Evolutionary conservation across 1,139 yeast species (phyloP), one percentile per base, ranked within the genome.

Genomic region (Saccharomycopsis hybrid): DNA sequence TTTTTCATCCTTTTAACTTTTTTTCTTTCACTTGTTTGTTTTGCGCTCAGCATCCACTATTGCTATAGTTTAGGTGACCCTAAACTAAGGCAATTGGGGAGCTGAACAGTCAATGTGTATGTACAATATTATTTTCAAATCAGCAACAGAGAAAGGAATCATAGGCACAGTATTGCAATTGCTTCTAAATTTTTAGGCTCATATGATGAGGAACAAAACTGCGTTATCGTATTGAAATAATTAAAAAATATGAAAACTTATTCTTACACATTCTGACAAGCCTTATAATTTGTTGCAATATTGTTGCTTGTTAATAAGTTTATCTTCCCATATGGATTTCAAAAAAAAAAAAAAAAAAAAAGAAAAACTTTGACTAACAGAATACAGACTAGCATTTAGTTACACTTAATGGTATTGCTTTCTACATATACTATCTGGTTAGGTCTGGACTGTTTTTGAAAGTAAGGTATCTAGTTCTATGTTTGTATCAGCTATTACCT

Each of bases 141-240:
- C 5, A 13, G 4, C 13, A 11, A 1, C 27, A 5, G 35, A 29
- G 28, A 25, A 41, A 27, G 36, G 5, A 28, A 36, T 9, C 7
- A 2, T 9, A 25, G 32, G 29, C 29, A 8, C 8, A 5, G 9
- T 8, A n/a, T 11, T 4, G 11, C 30, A 8, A 13, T 3, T 28
- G 5, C 11, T 43, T 11, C 8, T n/a, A 13, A 27, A 28, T 9
- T 9, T 7, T 31, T 31, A 9, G 4, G 13, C 31, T 29, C 44
- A 13, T 31, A 42, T 52, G 55, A 52, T 52, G 55, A 52, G 47
- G 18, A 44, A 25, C 44, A 52, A 49, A 50, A 39, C 55, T 52
- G 55, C 55, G 55, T 52, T 52, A 52, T 52, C 55, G 55, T 52
- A 46, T 52, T 52, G 55, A 52, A 52, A 43, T 48, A 48, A 39